Percentiles rank a stretch among this genome's conserved stretches.
Conservation (phyloP, 768 basidiomycete species). For the Boletus patriciae region DNA sequence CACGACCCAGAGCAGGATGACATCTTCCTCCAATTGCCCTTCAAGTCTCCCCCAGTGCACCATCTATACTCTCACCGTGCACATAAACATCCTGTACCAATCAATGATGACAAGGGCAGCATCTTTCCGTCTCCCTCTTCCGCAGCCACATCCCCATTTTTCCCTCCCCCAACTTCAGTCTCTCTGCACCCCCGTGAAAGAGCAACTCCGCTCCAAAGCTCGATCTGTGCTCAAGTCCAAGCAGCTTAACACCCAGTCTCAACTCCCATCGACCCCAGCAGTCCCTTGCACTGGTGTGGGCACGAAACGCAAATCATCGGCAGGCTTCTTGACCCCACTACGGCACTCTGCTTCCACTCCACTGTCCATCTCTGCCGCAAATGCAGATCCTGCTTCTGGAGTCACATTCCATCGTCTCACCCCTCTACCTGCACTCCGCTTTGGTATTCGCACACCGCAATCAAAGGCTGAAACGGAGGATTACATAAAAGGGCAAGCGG, state of each 20-base stretch:
- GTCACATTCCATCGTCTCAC: conserved; percentile 37
- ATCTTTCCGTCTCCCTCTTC: conserved; percentile 56
- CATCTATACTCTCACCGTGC: conserved; percentile 45
- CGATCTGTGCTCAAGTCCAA: conserved; percentile 43
- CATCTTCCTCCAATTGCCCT: conserved; percentile 55
- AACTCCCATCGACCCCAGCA: conserved; percentile 4
- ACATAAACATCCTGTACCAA: conserved; percentile 28
- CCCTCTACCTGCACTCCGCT: conserved; percentile 34
- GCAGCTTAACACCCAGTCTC: conserved; percentile 27
- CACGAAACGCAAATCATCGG: conserved; percentile 64
- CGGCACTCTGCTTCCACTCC: conserved; percentile 46
- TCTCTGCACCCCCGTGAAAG: conserved; percentile 62
- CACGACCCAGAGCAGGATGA: conserved; percentile 44
- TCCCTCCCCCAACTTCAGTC: conserved; percentile 48
- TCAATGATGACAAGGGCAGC: conserved; percentile 57
- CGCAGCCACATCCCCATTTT: conserved; percentile 40
- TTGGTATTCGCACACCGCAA: conserved; percentile 32
- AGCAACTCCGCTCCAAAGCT: conserved; percentile 38
- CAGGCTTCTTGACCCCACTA: conserved; percentile 57
- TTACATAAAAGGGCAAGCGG: conserved; percentile 53
- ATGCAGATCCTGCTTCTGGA: conserved; percentile 34
- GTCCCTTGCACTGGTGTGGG: conserved; percentile 44
- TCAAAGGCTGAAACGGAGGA: conserved; percentile 39
- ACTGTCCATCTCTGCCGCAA: conserved; percentile 36
- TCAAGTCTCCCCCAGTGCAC: conserved; percentile 46